A percentile compares a stretch with the other conserved stretches of the same genome.
phyloP scores from a whole-genome alignment of 225 moss, liverwort and hornwort species.

The Pseudoscleropodium purum region DNA sequence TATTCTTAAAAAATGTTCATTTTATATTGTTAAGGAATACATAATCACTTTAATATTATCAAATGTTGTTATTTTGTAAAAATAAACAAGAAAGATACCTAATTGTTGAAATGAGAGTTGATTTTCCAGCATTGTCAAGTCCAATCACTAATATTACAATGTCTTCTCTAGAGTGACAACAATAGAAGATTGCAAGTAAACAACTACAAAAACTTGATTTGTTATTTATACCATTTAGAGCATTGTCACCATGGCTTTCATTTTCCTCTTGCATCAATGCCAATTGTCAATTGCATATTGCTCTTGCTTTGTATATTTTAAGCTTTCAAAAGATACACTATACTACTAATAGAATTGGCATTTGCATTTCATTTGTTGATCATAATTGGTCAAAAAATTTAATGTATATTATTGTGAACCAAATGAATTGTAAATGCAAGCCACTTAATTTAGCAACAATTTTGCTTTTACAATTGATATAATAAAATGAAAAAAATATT shows the following conservation, averaged over 20 bases:
- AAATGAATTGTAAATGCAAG: neutral
- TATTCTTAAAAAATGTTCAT: too few species aligned
- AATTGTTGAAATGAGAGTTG: constrained; percentile 23
- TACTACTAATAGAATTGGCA: neutral
- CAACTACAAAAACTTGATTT: neutral
- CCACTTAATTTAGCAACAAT: too few species aligned
- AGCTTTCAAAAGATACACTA: neutral
- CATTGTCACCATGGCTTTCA: neutral
- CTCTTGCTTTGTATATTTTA: neutral
- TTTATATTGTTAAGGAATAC: neutral
- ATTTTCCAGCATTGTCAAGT: constrained; percentile 28
- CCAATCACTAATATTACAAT: constrained; percentile 27
- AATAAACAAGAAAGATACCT: neutral
- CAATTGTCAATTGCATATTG: neutral
- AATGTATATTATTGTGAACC: too few species aligned
- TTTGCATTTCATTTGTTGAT: neutral
- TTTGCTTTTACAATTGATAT: neutral
- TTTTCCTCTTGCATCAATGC: constrained; percentile 21
- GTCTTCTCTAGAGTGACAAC: neutral
- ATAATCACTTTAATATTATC: neutral
- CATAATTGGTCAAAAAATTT: neutral
- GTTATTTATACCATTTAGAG: neutral
- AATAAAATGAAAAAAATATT: too few species aligned
- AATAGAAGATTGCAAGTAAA: neutral
- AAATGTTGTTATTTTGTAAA: too few species aligned